phyloP scores from a whole-genome alignment of 2,329 filamentous ascomycete genomes.

The Parastagonospora avenae region DNA sequence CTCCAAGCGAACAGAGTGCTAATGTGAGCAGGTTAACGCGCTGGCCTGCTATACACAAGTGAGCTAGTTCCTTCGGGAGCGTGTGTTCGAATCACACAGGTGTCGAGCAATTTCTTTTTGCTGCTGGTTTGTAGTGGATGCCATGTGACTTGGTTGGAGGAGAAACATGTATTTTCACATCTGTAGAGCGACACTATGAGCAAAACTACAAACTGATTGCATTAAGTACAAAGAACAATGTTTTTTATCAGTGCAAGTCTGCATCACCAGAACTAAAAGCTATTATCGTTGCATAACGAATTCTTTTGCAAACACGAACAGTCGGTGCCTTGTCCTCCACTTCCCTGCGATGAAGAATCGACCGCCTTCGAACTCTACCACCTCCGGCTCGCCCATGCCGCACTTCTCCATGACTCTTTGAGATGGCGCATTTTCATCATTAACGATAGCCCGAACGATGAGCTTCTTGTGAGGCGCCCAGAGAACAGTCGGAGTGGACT shows the following conservation, averaged over 20 bases:
- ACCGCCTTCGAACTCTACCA: constrained; percentile 18
- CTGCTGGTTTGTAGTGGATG: not conserved
- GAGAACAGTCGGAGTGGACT: constrained; percentile 10
- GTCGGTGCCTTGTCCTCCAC: constrained; percentile 16
- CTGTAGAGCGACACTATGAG: too few species aligned
- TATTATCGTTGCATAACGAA: constrained; percentile 4
- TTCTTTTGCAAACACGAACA: constrained; percentile 24
- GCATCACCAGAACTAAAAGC: too few species aligned
- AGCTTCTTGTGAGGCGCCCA: constrained; percentile 29
- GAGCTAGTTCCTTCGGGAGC: constrained; percentile 38
- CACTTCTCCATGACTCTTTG: constrained; percentile 31
- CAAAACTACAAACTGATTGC: too few species aligned
- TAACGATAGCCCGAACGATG: constrained; percentile 30
- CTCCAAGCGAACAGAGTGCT: too few species aligned
- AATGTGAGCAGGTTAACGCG: constrained; percentile 19
- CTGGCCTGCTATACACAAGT: constrained; percentile 29
- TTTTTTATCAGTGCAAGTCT: too few species aligned
- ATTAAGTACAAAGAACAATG: too few species aligned
- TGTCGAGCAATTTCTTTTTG: constrained; percentile 13
- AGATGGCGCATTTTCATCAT: constrained; percentile 26
- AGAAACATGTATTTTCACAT: too few species aligned
- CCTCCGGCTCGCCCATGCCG: constrained; percentile 1
- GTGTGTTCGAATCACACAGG: constrained; percentile 39
- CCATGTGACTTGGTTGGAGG: too few species aligned
- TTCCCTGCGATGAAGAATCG: constrained; percentile 25